phyloP scores from a whole-genome alignment of 371 early-diverging fungal species.

The Lichtheimia corymbifera region DNA sequence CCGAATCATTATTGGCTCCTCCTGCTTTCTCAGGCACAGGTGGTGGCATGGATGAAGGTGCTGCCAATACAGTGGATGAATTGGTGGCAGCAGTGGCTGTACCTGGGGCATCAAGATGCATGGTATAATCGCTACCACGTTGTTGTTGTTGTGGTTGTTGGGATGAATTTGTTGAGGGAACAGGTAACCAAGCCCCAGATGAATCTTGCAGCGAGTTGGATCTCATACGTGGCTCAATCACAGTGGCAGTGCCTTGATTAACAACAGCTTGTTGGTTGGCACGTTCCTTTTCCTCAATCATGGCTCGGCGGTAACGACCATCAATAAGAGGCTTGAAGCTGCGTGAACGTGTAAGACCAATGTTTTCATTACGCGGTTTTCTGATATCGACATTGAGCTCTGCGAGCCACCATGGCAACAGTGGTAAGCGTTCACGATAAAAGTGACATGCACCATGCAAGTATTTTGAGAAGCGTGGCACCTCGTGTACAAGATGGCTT shows the following conservation, averaged over 20 bases:
- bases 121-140: not conserved
- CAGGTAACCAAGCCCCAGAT: slow-evolving; percentile 1
- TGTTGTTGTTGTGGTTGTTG: not conserved
- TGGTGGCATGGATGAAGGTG: not conserved
- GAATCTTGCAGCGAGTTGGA: slow-evolving; percentile 6
- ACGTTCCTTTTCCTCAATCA: slow-evolving; percentile 25
- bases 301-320: slow-evolving; percentile 30
- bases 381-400: slow-evolving; percentile 50
- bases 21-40: not conserved
- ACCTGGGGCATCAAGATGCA: not conserved
- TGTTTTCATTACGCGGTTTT: slow-evolving; percentile 28
- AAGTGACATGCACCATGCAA: slow-evolving; percentile 79
- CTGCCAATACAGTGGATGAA: too few species aligned
- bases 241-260: not conserved
- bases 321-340: slow-evolving; percentile 38
- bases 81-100: not conserved
- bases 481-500: slow-evolving; percentile 88
- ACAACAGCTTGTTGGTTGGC: slow-evolving; percentile 21
- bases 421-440: slow-evolving; percentile 20
- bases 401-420: slow-evolving; percentile 35
- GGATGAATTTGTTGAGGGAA: not conserved
- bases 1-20: not conserved
- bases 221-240: not conserved
- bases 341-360: slow-evolving; percentile 26
- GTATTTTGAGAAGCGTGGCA: slow-evolving; percentile 98